phyloP scores from a whole-genome alignment of 805 yeast species.

The Citeromyces nyonsensis region DNA sequence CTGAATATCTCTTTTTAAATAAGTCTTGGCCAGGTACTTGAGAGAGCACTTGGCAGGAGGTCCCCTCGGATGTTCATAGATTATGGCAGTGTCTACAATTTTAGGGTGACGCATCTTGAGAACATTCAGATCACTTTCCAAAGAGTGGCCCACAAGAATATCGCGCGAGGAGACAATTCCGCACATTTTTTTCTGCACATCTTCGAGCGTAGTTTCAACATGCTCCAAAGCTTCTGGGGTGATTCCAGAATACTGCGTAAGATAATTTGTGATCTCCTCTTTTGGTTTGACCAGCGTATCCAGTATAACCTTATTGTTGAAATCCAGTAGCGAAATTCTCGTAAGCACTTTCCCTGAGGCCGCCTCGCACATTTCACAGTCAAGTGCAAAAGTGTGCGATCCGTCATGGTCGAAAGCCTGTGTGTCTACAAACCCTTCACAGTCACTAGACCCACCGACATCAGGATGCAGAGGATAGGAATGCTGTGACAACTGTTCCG shows the following conservation, averaged over 20 bases:
- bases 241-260: conserved; percentile 79
- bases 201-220: conserved; percentile 49
- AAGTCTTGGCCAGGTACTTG: conserved; percentile 47
- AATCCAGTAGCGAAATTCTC: conserved; percentile 61
- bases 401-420: conserved; percentile 34
- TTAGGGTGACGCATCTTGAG: conserved; percentile 56
- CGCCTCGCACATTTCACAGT: conserved; percentile 86
- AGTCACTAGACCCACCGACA: conserved; percentile 4
- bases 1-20: conserved; percentile 49
- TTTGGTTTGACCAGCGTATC: conserved; percentile 73
- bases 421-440: conserved; percentile 40
- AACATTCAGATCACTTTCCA: conserved; percentile 69
- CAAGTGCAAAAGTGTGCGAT: conserved; percentile 61
- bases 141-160: conserved; percentile 75
- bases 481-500: conserved; percentile 29
- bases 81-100: conserved; percentile 67
- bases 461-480: conserved; percentile 49
- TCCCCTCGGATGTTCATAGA: conserved; percentile 72
- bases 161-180: conserved; percentile 37
- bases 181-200: conserved; percentile 47
- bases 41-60: conserved; percentile 71
- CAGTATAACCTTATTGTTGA: conserved; percentile 38
- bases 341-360: conserved; percentile 53
- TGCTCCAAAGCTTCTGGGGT: conserved; percentile 48
- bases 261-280: conserved; percentile 60